Base-by-base conservation (phyloP, 2,329 filamentous ascomycete genomes). In the Bipolaris sorokiniana region DNA sequence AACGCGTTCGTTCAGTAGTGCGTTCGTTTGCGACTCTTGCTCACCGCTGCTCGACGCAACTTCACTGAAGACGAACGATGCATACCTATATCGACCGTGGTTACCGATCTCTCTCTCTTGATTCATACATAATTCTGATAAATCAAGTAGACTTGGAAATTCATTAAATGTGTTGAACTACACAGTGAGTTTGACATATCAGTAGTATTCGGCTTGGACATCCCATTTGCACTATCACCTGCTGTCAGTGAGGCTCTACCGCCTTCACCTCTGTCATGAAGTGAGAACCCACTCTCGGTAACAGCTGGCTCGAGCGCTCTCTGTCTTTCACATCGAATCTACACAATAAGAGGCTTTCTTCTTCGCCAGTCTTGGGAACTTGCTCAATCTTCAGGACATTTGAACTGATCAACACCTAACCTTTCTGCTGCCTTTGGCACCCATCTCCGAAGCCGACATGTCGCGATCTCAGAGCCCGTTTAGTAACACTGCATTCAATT, bases 401-500 rank as follows among this genome's bases (percentile, higher is more conserved):
- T 7, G 10, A 49, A 44, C 18, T 13, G 22, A 20, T 50, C 18
- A 36, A 33, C 5, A 36, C 5, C 37, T 50, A 22, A 7, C 7
- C 26, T 46, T 18, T 33, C 18, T 18, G 7, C 18, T 46, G 5
- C 28, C 9, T 18, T 15, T 46, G n/a, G 18, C 20, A 18, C 10
- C 22, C 20, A 18, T 33, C 13, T 33, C 23, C 13, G n/a, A 46
- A 28, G 59, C 13, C 53, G 40, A 36, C 20, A 68, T 68, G 66
- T 53, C 38, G 42, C 51, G 6, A 6, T 18, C 48, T 13, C 15
- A n/a, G 9, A 16, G 7, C 10, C 60, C 54, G 3, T 65, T 54
- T 3, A 31, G 16, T 10, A 36, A 47, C 10, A 64, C 51, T 7
- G 72, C 72, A 7, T 75, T 76, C 62, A 70, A 74, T 47, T 61